A percentile compares a stretch with the other conserved stretches of the same genome.
phyloP scores from a whole-genome alignment of 2,329 filamentous ascomycete species.

The Arthrobotrys sinensis region DNA sequence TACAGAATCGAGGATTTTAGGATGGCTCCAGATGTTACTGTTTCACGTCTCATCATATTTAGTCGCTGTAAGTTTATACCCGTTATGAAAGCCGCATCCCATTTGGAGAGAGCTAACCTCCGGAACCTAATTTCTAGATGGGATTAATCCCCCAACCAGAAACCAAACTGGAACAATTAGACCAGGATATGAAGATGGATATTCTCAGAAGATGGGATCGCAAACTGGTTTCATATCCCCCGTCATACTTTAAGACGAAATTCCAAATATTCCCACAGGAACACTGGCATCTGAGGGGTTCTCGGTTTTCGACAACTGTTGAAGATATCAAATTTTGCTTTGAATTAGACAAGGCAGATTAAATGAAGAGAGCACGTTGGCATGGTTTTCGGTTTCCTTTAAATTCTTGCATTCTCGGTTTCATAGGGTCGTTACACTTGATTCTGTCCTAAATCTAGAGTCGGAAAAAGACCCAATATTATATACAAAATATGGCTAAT shows the following conservation, averaged over 20 bases:
- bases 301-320: neutral
- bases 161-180: neutral
- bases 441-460: neutral
- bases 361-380: too few species aligned
- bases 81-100: neutral
- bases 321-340: neutral
- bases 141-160: constrained; percentile 1
- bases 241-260: constrained; percentile 27
- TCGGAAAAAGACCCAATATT: neutral
- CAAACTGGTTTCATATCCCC: constrained; percentile 26
- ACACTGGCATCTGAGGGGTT: neutral
- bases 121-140: neutral
- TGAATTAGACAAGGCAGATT: neutral
- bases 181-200: constrained; percentile 7
- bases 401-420: too few species aligned
- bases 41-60: constrained; percentile 38
- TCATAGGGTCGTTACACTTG: too few species aligned
- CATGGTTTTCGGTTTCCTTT: too few species aligned
- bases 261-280: constrained; percentile 18
- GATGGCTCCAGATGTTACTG: constrained; percentile 31
- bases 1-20: constrained; percentile 7
- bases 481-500: neutral
- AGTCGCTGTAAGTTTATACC: constrained; percentile 6
- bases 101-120: neutral
- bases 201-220: constrained; percentile 28